Percentiles rank a stretch among this genome's conserved stretches.
These are phyloP conservation scores for Verticillium nubilum DNA, from an alignment of 2,329 filamentous ascomycete genomes.

Conservation along the genomic window DNA sequence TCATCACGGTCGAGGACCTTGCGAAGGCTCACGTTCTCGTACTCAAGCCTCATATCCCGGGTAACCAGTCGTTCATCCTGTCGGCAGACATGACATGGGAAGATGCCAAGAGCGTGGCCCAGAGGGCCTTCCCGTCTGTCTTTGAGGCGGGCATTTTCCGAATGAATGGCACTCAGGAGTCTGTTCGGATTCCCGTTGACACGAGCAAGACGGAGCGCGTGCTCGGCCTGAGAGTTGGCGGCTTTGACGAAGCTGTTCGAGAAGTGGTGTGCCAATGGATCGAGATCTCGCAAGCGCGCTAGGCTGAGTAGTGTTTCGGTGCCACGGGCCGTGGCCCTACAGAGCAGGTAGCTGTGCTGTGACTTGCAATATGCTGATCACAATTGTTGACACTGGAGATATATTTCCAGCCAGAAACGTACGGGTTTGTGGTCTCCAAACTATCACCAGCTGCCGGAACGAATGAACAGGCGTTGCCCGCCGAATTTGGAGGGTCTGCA, in stretches of 20 bases:
- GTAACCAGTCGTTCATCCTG: not conserved
- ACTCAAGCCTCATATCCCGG: not conserved
- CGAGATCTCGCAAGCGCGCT: conserved; percentile 13
- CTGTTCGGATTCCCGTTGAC: conserved; percentile 11
- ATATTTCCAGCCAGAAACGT: too few species aligned
- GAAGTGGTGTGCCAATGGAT: conserved; percentile 26
- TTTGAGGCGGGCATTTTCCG: conserved; percentile 1
- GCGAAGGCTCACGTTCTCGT: conserved; percentile 1
- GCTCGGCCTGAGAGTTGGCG: conserved; percentile 24
- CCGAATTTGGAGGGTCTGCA: not conserved
- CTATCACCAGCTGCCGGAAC: not conserved
- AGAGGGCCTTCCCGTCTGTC: conserved; percentile 1
- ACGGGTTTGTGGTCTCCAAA: too few species aligned
- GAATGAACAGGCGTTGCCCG: not conserved
- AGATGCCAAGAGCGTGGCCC: not conserved
- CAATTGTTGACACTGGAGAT: too few species aligned
- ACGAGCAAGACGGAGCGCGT: conserved; percentile 21
- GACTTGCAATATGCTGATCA: too few species aligned
- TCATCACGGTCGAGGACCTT: conserved; percentile 30
- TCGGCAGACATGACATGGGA: conserved; percentile 1
- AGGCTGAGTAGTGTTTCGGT: not conserved
- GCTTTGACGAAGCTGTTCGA: conserved; percentile 25
- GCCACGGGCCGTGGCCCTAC: too few species aligned
- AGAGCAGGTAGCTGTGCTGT: too few species aligned
- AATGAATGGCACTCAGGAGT: not conserved